A percentile compares a stretch with the other conserved stretches of the same genome.
Conservation (phyloP, 495 filamentous ascomycete species). For the Astrocystis sublimbata region DNA sequence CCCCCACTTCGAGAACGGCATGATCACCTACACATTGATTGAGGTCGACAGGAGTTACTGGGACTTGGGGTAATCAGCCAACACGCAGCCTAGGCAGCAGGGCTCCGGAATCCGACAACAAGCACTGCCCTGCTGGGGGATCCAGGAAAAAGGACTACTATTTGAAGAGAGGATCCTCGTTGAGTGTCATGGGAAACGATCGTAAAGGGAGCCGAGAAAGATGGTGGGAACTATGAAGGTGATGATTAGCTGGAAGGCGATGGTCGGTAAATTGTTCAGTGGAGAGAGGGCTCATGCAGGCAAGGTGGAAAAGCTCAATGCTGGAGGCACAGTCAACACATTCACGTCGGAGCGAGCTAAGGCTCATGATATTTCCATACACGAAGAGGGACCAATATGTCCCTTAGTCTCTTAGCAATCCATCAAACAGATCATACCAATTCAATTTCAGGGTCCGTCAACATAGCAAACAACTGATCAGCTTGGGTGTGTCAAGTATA, state of each 20-base stretch:
- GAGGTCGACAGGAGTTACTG: slow-evolving; percentile 34
- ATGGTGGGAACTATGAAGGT: neutral
- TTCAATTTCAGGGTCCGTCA: neutral
- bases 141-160: slow-evolving; percentile 23
- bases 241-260: neutral
- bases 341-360: neutral
- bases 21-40: slow-evolving; percentile 45
- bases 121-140: slow-evolving; percentile 41
- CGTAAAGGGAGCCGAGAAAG: neutral
- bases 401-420: neutral
- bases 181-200: slow-evolving; percentile 6
- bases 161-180: slow-evolving; percentile 9
- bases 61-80: slow-evolving; percentile 32
- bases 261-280: neutral
- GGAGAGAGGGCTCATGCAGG: neutral
- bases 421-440: neutral
- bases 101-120: slow-evolving; percentile 30
- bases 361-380: neutral
- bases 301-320: neutral
- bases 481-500: too few species aligned
- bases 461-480: neutral
- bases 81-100: slow-evolving; percentile 26
- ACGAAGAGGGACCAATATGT: neutral
- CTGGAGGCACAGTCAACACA: neutral
- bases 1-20: slow-evolving; percentile 46